Evolutionary conservation across 305 asterid genomes (phyloP), one percentile per base, ranked within the genome.

Genomic region (Fraxinus greggii): DNA sequence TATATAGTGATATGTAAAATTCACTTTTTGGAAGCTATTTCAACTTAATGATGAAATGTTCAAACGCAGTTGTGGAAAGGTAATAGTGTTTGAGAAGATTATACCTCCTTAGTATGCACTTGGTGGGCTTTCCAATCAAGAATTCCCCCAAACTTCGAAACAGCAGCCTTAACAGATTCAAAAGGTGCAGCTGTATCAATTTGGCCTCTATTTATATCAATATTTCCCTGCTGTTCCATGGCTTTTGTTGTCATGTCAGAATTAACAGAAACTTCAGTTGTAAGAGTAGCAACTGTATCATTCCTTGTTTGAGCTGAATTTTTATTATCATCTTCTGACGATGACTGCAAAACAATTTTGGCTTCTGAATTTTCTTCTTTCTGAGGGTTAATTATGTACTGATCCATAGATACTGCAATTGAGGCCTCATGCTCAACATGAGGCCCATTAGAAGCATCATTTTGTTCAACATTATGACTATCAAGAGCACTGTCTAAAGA

Each of bases 91-190:
- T 72, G 5, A 72, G 80, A 72, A 79, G 56, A 65, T 19, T 76
- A 78, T 93, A 95, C 99, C 98, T 96, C 98, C n/a, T 91, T 90
- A 12, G 97, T 92, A 76, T 92, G 97, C 74, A 86, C 92, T 8
- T 93, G 92, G 83, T 96, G 98, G 70, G 98, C 99, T 86, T 96
- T 96, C 99, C 99, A 96, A 81, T 96, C 99, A 29, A 96, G 98
- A 33, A 96, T 93, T 23, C 99, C 99, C 12, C 99, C 99, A 42
- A 96, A 96, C 88, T 92, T 96, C 1, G 98, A 96, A 54, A 96
- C 98, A 69, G 98, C 99, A 0, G 97, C 95, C 90, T 96, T 96
- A 54, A 96, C 99, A 15, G 99, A 96, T 80, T 94, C 95, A 29
- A 94, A 78, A 6, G 99, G 99, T 2, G 95, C 91, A 4, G 97